A percentile compares a stretch with the other conserved stretches of the same genome.
These are phyloP conservation scores for Trichoderma erinaceum DNA, from an alignment of 495 filamentous ascomycete genomes.

Conservation along the genomic window DNA sequence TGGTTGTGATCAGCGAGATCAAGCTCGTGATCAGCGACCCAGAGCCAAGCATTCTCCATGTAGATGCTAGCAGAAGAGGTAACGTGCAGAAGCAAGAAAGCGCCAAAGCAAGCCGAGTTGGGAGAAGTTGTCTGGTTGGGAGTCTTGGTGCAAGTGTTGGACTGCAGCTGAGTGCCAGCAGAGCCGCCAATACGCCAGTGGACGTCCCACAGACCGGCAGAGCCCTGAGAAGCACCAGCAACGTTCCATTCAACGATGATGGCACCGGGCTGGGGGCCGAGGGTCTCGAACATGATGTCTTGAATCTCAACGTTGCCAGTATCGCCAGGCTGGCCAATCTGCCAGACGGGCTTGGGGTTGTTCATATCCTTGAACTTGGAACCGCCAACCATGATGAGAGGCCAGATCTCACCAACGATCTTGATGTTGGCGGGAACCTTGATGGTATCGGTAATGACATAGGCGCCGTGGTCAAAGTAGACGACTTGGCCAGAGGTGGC, in stretches of 20 bases:
- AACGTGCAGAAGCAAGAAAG: conserved; percentile 79
- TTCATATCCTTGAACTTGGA: conserved; percentile 57
- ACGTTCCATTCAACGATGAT: conserved; percentile 92
- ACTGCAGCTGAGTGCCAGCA: conserved; percentile 73
- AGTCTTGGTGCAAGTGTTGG: conserved; percentile 66
- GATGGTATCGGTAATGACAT: conserved; percentile 77
- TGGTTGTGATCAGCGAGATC: conserved; percentile 71
- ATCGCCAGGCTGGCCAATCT: conserved; percentile 75
- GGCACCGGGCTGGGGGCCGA: conserved; percentile 74
- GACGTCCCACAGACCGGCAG: conserved; percentile 82
- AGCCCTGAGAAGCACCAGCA: conserved; percentile 56
- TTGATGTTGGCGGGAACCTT: conserved; percentile 70
- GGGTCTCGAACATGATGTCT: conserved; percentile 74
- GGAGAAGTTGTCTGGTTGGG: conserved; percentile 52
- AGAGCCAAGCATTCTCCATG: conserved; percentile 91
- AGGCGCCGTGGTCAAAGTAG: conserved; percentile 89
- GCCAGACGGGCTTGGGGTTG: conserved; percentile 67
- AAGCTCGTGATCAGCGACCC: conserved; percentile 91
- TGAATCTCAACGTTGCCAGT: conserved; percentile 74
- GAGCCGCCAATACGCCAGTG: conserved; percentile 83
- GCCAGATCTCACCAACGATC: conserved; percentile 89
- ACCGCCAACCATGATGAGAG: conserved; percentile 79
- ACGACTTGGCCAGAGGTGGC: conserved; percentile 58
- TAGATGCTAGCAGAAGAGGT: conserved; percentile 65
- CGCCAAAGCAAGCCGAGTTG: conserved; percentile 55